Conservation (phyloP, 1,284 basidiomycete species). For the Heterobasidion irregulare region DNA sequence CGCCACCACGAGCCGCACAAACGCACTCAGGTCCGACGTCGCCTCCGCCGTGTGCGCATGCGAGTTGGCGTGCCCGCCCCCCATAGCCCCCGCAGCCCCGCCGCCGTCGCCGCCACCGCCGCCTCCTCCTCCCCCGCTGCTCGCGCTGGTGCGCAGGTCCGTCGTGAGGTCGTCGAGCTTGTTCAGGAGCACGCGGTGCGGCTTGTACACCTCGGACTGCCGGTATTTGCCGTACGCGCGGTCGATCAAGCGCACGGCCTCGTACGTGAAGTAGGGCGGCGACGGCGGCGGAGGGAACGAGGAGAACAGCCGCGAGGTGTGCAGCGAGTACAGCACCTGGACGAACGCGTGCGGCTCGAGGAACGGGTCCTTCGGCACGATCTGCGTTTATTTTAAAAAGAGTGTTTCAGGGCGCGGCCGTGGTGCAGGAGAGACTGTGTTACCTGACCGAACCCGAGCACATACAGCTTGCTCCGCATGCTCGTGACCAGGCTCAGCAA, state of each 20-base stretch:
- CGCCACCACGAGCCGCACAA: slow-evolving; percentile 21
- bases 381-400: too few relatives aligned
- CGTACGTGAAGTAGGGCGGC: slow-evolving; percentile 31
- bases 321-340: slow-evolving; percentile 17
- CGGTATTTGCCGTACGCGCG: slow-evolving; percentile 43
- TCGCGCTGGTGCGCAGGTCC: slow-evolving; percentile 23
- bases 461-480: slow-evolving; percentile 58
- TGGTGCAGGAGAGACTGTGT: background rate
- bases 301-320: slow-evolving; percentile 13
- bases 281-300: slow-evolving; percentile 7
- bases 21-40: slow-evolving; percentile 33
- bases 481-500: slow-evolving; percentile 61
- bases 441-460: slow-evolving; percentile 37
- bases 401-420: background rate
- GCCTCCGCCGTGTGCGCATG: slow-evolving; percentile 20
- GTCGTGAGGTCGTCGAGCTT: slow-evolving; percentile 38
- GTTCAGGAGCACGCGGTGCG: slow-evolving; percentile 49
- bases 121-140: background rate
- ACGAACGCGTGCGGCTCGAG: slow-evolving; percentile 51
- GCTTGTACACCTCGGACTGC: slow-evolving; percentile 48
- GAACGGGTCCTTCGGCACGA: slow-evolving; percentile 70
- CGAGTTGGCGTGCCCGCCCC: slow-evolving; percentile 8
- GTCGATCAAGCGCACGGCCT: slow-evolving; percentile 40
- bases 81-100: background rate
- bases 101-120: background rate